Conservation (phyloP, 2,329 filamentous ascomycete species). For the Cladosporium sp. region DNA sequence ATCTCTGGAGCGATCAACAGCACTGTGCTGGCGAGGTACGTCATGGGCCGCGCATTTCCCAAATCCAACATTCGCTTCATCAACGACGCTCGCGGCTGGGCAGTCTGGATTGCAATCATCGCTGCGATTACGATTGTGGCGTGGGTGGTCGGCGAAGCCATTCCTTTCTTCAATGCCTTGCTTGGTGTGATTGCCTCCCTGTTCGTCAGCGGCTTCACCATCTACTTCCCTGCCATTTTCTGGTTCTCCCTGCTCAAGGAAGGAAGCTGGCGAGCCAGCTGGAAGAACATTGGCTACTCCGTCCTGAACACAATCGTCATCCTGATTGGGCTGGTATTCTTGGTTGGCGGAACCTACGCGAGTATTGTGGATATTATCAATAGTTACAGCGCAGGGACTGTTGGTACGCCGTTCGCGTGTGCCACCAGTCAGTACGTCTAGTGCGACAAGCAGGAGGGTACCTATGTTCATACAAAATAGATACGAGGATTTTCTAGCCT, state of each 20-base stretch:
- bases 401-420: constrained; percentile 75
- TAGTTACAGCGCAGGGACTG: constrained; percentile 63
- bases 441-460: background rate
- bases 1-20: constrained; percentile 90
- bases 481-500: background rate
- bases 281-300: constrained; percentile 55
- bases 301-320: constrained; percentile 73
- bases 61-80: constrained; percentile 75
- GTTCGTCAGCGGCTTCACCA: constrained; percentile 76
- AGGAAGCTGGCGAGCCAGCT: constrained; percentile 60
- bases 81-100: constrained; percentile 81
- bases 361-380: constrained; percentile 71
- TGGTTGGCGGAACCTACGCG: constrained; percentile 78
- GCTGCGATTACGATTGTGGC: constrained; percentile 77
- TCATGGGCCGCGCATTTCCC: constrained; percentile 87
- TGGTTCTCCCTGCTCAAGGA: constrained; percentile 81
- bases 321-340: constrained; percentile 71
- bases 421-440: constrained; percentile 37
- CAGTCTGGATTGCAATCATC: constrained; percentile 72
- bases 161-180: constrained; percentile 84
- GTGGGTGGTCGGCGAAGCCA: constrained; percentile 88
- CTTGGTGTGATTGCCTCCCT: constrained; percentile 74
- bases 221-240: constrained; percentile 92
- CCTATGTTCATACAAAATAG: background rate
- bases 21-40: constrained; percentile 82